Base-by-base conservation (phyloP, 805 yeast genomes). In the Pichia californica region DNA sequence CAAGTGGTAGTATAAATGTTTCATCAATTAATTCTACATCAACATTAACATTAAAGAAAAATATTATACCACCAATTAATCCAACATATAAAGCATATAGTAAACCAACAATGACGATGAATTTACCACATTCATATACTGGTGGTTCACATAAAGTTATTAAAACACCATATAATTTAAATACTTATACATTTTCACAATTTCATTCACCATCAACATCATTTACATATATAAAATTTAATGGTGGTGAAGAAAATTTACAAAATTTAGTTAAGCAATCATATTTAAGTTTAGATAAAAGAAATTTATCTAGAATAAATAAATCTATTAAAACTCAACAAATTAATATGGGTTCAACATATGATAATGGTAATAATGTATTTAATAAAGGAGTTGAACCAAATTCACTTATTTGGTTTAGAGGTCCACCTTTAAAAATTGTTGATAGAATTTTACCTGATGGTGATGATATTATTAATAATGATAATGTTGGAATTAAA, bases 371-470 rank as follows among this genome's bases (percentile, higher is more conserved):
- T 13, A 32, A 41, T 11, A 29, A 32, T 7, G 19, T 40, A 8
- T n/a, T 29, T 14, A 33, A 38, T 18, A 45, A 43, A 10, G 9
- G 27, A 7, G 28, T 42, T 7, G 45, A 42, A 15, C 27, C 30
- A 2, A 52, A 49, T 13, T 77, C 78, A 30, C 53, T 77, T 14
- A 57, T 83, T 15, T 83, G 88, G 85, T 82, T 76, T 58, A 70
- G 81, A 53, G 77, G 85, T 0, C 83, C 88, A 2, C 84, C 88
- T 21, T 65, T 74, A 10, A 63, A 69, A 26, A 56, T 76, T 16
- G 56, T 64, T 6, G 68, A 66, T 47, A 57, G 81, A 45, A 44
- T 71, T 21, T 44, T 58, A 40, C 61, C 54, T 36, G 57, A 43
- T 41, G 59, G 34, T 16, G 29, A 48, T 14, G 51, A 39, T 21